A percentile compares a stretch with the other conserved stretches of the same genome.
Conservation (phyloP, 164 flowering plant species). For the Umbellularia californica region DNA sequence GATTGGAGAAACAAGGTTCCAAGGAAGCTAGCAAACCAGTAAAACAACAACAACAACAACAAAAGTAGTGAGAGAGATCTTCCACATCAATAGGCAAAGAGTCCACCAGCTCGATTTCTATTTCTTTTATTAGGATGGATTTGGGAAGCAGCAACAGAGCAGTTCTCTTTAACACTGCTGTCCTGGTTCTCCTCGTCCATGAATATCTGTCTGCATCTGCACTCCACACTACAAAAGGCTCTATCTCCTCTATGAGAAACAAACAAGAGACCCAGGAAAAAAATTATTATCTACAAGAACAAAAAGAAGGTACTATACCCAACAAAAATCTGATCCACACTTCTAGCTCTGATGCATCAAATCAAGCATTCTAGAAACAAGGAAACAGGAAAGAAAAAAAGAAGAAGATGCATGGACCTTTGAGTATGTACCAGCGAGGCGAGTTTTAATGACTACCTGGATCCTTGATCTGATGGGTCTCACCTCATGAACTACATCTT, state of each 20-base stretch:
- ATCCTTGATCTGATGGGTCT: too few relatives aligned
- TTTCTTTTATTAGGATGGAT: slow-evolving; percentile 12
- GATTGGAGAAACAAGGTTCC: background rate
- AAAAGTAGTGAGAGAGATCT: slow-evolving; percentile 12
- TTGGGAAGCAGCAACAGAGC: slow-evolving; percentile 28
- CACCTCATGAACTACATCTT: too few relatives aligned
- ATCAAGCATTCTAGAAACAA: background rate
- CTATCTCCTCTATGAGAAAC: slow-evolving; percentile 45
- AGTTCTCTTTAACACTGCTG: slow-evolving; percentile 20
- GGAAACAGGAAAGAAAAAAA: background rate
- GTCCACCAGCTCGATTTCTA: slow-evolving; percentile 32
- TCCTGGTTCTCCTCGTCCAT: slow-evolving; percentile 50
- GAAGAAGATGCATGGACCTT: too few relatives aligned
- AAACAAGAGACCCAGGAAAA: background rate
- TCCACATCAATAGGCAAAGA: slow-evolving; percentile 11
- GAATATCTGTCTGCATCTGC: slow-evolving; percentile 64
- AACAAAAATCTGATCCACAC: too few relatives aligned
- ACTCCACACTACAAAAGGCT: slow-evolving; percentile 68
- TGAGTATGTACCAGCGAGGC: too few relatives aligned
- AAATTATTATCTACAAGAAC: too few relatives aligned
- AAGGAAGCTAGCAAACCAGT: background rate
- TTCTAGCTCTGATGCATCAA: too few relatives aligned
- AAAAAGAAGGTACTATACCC: too few relatives aligned
- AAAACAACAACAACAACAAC: background rate
- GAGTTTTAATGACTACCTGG: too few relatives aligned